Base-by-base conservation (phyloP, 2,329 filamentous ascomycete genomes). In the Aspergillus sp. region DNA sequence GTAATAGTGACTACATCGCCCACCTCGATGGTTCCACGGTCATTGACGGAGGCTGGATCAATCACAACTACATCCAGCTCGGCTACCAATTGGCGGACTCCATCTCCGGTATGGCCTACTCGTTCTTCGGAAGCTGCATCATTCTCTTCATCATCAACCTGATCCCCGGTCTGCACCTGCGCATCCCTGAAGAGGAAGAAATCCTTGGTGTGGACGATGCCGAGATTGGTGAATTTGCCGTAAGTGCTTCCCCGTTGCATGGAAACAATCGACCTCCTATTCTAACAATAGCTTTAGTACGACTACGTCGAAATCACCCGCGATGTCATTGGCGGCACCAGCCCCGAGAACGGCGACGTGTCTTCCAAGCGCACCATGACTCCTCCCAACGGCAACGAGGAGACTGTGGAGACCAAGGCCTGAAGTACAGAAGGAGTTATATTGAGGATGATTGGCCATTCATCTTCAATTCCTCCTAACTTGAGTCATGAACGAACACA, bases 181-280 rank as follows among this genome's bases (percentile, higher is more conserved):
- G 92, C 53, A 88, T 88, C 0, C 83, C 80, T 13, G 88, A 91
- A 67, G 89, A 95, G 64, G 89, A 91, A 39, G 92, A 96, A 76
- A 87, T 92, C 54, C 81, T 92, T 44, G 92, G 92, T 66, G 92
- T 96, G 62, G 92, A 96, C 70, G 92, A 96, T 70, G 88, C 90
- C 23, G 92, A 96, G 77, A 91, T 96, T 71, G 92, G 92, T 74
- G 92, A 96, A 80, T 96, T 95, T 74, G 92, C 91, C n/a, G 83
- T 84, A 81, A 74, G 82, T 80, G 57, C 47, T 11, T 15, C 10
- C 23, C 15, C 44, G 27, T 57, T 32, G 5, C 3, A 42, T 21
- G 19, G 6, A 11, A 17, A 8, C 44, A 8, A 2, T 30, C 39
- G n/a, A 5, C 39, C 8, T 25, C 2, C 17, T 13, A 21, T 36